These are phyloP conservation scores for Tulasnella sp. DNA, from an alignment of 768 basidiomycete species.

Conservation along the genomic window DNA sequence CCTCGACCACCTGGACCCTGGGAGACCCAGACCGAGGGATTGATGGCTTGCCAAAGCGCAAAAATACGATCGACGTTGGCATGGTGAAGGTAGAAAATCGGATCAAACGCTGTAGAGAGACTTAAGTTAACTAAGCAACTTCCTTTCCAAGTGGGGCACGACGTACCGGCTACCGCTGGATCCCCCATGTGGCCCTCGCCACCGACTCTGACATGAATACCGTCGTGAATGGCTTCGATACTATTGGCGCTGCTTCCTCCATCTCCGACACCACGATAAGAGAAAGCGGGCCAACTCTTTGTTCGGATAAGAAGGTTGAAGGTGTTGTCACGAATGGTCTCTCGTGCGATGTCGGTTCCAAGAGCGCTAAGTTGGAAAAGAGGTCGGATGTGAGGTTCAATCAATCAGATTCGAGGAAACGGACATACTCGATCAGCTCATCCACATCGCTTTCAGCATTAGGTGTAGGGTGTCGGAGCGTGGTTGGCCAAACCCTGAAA, in stretches of 20 bases:
- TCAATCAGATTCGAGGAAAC: neutral
- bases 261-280: constrained; percentile 10
- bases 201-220: constrained; percentile 25
- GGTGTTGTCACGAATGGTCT: neutral
- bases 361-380: neutral
- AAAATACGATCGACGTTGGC: constrained; percentile 29
- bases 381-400: neutral
- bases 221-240: constrained; percentile 33
- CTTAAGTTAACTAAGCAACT: neutral
- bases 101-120: constrained; percentile 21
- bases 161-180: constrained; percentile 15
- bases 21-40: constrained; percentile 18
- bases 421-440: neutral
- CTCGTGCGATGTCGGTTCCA: neutral
- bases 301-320: constrained; percentile 11
- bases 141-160: no score
- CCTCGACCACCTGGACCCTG: neutral
- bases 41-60: constrained; percentile 19
- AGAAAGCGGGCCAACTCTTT: constrained; percentile 30
- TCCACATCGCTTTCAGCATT: neutral
- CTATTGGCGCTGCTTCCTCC: constrained; percentile 11
- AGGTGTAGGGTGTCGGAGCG: neutral
- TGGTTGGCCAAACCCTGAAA: no score
- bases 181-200: constrained; percentile 25
- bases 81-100: constrained; percentile 35